Conservation (phyloP, 192 early-diverging fungal species). For the Backusella psychrophila region DNA sequence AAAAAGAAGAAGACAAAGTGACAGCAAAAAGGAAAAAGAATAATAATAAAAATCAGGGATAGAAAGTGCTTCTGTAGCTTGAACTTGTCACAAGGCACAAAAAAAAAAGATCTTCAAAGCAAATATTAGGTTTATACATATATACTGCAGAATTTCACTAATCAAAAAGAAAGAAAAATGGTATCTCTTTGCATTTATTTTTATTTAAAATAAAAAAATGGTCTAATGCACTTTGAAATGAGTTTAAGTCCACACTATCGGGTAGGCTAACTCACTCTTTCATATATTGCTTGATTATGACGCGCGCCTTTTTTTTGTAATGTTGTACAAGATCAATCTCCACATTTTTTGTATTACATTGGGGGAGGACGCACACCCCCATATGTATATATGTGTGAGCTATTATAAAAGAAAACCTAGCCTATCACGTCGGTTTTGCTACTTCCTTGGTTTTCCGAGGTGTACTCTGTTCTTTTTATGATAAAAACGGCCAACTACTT, state of each 20-base stretch:
- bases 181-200: not conserved
- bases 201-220: not conserved
- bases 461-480: not conserved
- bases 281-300: not conserved
- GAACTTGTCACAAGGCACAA: not conserved
- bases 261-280: not conserved
- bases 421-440: not conserved
- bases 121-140: not conserved
- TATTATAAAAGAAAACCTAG: conserved; percentile 6
- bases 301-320: conserved; percentile 3
- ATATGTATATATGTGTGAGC: not conserved
- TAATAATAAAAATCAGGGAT: not conserved
- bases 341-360: not conserved
- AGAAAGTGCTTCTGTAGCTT: not conserved
- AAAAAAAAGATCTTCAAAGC: conserved; percentile 1
- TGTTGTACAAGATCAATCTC: conserved; percentile 5
- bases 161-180: not conserved
- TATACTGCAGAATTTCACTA: not conserved
- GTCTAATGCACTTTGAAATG: conserved; percentile 7
- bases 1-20: not conserved
- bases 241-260: conserved; percentile 1
- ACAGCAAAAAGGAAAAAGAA: not conserved
- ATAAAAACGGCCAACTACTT: not conserved
- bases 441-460: not conserved
- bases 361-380: not conserved